Conservation (phyloP, 202 grass and related monocot species). For the Elaeis oleifera region DNA sequence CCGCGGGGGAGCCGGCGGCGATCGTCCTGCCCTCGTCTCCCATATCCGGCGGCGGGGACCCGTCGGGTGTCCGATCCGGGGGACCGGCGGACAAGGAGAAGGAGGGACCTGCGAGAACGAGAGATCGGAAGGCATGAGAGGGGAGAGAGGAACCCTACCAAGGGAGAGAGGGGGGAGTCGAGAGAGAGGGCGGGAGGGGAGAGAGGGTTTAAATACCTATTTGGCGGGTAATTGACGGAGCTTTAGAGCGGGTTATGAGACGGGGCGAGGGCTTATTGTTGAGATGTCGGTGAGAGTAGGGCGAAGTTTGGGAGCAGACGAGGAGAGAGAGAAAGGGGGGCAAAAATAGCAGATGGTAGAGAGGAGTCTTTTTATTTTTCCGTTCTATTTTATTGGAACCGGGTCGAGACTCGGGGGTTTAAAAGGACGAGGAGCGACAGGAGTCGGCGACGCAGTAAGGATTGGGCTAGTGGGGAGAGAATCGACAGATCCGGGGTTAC, state of each 20-base stretch:
- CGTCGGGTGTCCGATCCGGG: no score
- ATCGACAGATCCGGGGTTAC: no score
- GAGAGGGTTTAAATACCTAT: slow-evolving; percentile 14
- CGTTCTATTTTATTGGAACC: slow-evolving; percentile 4
- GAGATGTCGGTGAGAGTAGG: slow-evolving; percentile 53
- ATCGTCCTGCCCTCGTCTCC: no score
- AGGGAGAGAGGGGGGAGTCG: background rate
- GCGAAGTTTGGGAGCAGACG: slow-evolving; percentile 23
- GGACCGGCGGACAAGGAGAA: background rate
- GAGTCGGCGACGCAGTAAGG: no score
- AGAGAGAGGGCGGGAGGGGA: background rate
- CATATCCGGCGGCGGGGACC: no score
- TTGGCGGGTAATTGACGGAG: slow-evolving; percentile 46
- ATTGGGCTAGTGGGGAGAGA: no score
- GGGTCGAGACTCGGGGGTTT: no score
- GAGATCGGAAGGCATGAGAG: background rate
- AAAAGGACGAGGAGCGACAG: no score
- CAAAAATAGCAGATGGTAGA: slow-evolving; percentile 17
- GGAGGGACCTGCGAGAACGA: slow-evolving; percentile 3
- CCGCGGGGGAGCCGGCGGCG: background rate
- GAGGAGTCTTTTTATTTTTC: slow-evolving; percentile 5
- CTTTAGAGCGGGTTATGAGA: background rate
- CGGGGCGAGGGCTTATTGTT: slow-evolving; percentile 17
- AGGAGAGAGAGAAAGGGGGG: slow-evolving; percentile 21
- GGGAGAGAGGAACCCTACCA: slow-evolving; percentile 1